These are phyloP conservation scores for Onygena corvina DNA, from an alignment of 2,329 filamentous ascomycete species.

Conservation along the genomic window DNA sequence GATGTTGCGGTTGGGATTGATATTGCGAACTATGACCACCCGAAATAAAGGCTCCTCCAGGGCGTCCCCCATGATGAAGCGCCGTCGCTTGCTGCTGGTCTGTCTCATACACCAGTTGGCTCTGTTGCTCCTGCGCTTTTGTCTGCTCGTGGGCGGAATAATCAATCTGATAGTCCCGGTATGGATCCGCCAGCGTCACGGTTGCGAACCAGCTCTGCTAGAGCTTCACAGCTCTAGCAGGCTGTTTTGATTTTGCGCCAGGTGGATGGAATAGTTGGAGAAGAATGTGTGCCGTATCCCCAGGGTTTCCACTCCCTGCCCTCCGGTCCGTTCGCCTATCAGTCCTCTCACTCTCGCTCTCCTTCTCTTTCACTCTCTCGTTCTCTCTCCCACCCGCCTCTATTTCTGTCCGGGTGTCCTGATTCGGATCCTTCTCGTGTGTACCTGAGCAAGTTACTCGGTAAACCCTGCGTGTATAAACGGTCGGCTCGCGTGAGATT, in stretches of 20 bases:
- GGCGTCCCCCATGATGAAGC: slow-evolving; percentile 26
- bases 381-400: neutral
- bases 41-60: slow-evolving; percentile 25
- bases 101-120: slow-evolving; percentile 51
- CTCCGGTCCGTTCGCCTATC: neutral
- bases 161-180: slow-evolving; percentile 66
- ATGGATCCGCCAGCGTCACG: slow-evolving; percentile 62
- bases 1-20: slow-evolving; percentile 26
- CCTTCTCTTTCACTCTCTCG: neutral
- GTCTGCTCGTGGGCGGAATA: slow-evolving; percentile 58
- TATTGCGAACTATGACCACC: slow-evolving; percentile 23
- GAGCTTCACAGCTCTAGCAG: slow-evolving; percentile 61
- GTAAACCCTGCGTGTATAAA: slow-evolving; percentile 3
- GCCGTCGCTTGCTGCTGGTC: slow-evolving; percentile 28
- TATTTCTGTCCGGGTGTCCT: neutral
- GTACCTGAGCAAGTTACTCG: neutral
- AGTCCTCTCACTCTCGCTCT: neutral
- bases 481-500: slow-evolving; percentile 3
- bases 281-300: neutral
- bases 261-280: slow-evolving; percentile 1
- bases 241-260: slow-evolving; percentile 19
- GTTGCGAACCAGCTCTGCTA: slow-evolving; percentile 62
- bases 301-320: neutral
- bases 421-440: neutral
- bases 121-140: slow-evolving; percentile 52